Base-by-base conservation (phyloP, 148 eudicot species). In the Fallopia convolvulus region DNA sequence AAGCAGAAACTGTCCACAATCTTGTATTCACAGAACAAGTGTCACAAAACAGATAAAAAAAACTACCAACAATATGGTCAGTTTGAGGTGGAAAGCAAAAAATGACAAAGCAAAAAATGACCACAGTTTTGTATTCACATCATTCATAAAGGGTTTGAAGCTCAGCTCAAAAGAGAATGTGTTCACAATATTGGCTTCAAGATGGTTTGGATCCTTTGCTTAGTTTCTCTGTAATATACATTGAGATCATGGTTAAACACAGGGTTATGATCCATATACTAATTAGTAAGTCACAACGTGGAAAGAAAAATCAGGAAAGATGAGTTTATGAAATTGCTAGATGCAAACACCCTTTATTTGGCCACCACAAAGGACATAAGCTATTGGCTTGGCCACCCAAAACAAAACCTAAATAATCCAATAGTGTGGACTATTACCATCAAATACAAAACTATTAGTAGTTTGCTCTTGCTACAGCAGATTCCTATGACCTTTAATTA, bases 191-290 rank as follows among this genome's bases (percentile, higher is more conserved):
- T 30, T 11, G 70, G 30, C 21, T 17, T 71, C 49, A 71, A 17
- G 74, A 46, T 40, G 41, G 74, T 15, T 40, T 39, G 17, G 49
- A 71, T 17, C 74, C 74, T 71, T 40, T 71, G 49, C 74, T 71
- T 40, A 13, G 4, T 71, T 71, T 71, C 23, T 21, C 74, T 71
- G 74, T 13, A 71, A 71, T 18, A 41, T 71, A 44, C 49, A 40
- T 71, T 71, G 23, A 71, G 23, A 71, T 39, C 74, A 71, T n/a
- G 23, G 36, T 68, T 2, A 55, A 7, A 18, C 18, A n/a, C 23
- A 52, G 20, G 58, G 20, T n/a, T 7, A 55, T 55, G 18, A 18
- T 18, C 21, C 63, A 20, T 56, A 56, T 56, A 26, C 30, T 26
- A 26, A 26, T 26, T 26, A 20, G 30, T 6, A 56, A 56, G 63